phyloP scores from a whole-genome alignment of 768 basidiomycete genomes.

The Panellus pusillus region DNA sequence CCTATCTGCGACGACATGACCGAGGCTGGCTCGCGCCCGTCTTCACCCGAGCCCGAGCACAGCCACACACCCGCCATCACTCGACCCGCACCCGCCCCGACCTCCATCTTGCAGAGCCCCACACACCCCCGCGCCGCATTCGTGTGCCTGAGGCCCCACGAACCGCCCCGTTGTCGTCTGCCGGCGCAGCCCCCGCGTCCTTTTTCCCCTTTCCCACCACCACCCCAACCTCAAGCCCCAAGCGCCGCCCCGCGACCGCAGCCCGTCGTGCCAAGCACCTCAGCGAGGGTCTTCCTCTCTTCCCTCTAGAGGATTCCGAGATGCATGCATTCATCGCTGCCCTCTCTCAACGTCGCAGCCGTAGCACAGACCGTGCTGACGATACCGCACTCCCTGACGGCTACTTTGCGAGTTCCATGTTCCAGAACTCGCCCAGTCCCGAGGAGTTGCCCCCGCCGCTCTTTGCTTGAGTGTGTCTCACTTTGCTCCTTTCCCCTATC shows the following conservation, averaged over 20 bases:
- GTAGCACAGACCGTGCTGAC: slow-evolving; percentile 26
- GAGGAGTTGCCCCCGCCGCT: slow-evolving; percentile 75
- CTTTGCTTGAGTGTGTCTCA: slow-evolving; percentile 43
- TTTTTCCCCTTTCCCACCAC: slow-evolving; percentile 40
- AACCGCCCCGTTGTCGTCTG: slow-evolving; percentile 49
- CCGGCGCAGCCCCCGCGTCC: slow-evolving; percentile 21
- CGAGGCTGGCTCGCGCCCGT: slow-evolving; percentile 37
- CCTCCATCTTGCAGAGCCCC: slow-evolving; percentile 17
- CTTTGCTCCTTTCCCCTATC: slow-evolving; percentile 19
- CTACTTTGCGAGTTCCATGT: slow-evolving; percentile 78
- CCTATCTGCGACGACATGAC: slow-evolving; percentile 76
- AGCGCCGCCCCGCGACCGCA: slow-evolving; percentile 35
- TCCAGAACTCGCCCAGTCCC: slow-evolving; percentile 86
- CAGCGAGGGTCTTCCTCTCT: slow-evolving; percentile 64
- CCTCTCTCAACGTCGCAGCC: slow-evolving; percentile 38
- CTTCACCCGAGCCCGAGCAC: not conserved
- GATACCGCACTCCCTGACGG: slow-evolving; percentile 37
- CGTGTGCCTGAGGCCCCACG: slow-evolving; percentile 42
- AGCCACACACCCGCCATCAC: slow-evolving; percentile 45
- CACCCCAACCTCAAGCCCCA: slow-evolving; percentile 9
- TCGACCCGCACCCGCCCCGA: slow-evolving; percentile 42
- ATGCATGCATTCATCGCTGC: not conserved
- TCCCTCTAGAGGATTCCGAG: slow-evolving; percentile 30
- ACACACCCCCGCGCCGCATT: slow-evolving; percentile 14
- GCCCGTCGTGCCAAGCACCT: slow-evolving; percentile 42